Conservation (phyloP, 768 basidiomycete genomes). For the Austroboletus festivus region DNA sequence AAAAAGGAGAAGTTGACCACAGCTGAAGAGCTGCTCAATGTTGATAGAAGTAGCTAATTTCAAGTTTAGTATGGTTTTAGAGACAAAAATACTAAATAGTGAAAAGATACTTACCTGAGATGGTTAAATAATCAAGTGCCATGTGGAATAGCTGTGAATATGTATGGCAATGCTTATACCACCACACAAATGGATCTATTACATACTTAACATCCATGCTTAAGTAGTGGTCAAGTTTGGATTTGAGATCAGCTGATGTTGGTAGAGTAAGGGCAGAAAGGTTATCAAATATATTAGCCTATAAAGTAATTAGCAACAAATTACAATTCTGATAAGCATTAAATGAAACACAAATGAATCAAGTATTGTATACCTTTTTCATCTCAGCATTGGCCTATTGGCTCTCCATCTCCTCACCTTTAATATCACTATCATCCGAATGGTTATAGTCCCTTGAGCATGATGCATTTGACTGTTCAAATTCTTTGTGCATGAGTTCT, state of each 20-base stretch:
- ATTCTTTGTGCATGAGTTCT: no score
- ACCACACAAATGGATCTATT: not conserved
- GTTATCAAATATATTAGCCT: no score
- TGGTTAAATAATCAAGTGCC: not conserved
- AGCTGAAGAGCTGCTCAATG: not conserved
- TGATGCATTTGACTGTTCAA: no score
- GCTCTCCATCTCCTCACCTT: no score
- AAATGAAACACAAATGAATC: no score
- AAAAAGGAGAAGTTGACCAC: not conserved
- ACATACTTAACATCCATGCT: not conserved
- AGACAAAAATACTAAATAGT: not conserved
- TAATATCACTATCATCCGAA: no score
- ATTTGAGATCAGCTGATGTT: not conserved
- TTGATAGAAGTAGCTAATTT: not conserved
- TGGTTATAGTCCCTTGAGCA: no score
- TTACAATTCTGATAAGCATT: no score
- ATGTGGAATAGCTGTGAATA: not conserved
- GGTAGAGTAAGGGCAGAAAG: not conserved
- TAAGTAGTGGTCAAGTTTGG: not conserved
- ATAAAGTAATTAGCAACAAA: no score
- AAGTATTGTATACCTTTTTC: no score
- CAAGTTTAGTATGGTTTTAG: not conserved
- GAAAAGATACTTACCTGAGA: not conserved
- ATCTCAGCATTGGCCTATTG: no score
- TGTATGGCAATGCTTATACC: not conserved